Percentiles rank a stretch among this genome's conserved stretches.
Conservation (phyloP, 2,329 filamentous ascomycete genomes). For the Pochonia chlamydosporia region DNA sequence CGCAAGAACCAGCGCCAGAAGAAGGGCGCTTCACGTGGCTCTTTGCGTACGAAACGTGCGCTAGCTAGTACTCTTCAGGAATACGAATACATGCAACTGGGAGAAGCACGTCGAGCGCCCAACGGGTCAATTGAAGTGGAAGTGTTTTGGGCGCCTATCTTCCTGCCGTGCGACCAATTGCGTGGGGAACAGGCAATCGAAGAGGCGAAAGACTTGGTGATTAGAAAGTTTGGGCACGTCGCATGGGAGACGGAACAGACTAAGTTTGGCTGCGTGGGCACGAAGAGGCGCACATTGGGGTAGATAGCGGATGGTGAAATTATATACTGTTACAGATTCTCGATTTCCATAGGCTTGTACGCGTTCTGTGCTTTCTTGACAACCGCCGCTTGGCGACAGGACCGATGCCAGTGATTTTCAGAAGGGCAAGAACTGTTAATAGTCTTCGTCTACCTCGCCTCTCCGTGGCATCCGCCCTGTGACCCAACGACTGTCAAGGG, state of each 20-base stretch:
- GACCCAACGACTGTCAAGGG: no score
- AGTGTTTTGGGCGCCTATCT: background rate
- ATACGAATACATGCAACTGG: conserved; percentile 1
- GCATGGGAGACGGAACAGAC: background rate
- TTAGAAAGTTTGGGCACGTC: background rate
- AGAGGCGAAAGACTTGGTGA: background rate
- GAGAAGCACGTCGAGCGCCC: background rate
- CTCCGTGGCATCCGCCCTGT: no score
- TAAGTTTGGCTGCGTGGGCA: background rate
- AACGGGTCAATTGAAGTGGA: background rate
- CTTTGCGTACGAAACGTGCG: background rate
- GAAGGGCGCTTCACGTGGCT: background rate
- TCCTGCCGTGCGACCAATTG: background rate
- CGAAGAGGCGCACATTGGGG: background rate
- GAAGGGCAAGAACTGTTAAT: no score
- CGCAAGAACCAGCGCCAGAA: background rate
- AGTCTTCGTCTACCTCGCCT: no score
- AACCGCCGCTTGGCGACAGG: no score
- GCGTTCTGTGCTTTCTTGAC: no score
- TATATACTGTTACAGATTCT: no score
- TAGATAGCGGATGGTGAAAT: no score
- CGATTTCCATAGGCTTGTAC: no score
- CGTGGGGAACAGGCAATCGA: background rate
- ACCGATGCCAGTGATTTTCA: no score
- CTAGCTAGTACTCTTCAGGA: background rate